phyloP scores from a whole-genome alignment of 1,284 basidiomycete genomes.

The Stereum hirsutum region DNA sequence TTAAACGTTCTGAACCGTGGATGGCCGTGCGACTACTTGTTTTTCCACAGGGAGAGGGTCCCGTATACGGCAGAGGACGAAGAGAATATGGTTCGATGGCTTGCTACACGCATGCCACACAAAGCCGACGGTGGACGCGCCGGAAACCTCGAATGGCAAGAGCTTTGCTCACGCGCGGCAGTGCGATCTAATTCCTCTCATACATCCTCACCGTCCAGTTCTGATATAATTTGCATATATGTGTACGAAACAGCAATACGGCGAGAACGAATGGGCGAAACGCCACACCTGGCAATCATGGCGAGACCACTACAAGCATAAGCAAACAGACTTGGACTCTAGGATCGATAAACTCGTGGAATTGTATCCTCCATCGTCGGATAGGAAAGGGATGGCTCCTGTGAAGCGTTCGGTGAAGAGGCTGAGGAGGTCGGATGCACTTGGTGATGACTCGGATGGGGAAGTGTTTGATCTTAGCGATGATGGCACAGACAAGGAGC shows the following conservation, averaged over 20 bases:
- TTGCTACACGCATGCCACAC: not conserved
- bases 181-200: too few relatives aligned
- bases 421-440: not conserved
- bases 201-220: too few relatives aligned
- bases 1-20: too few relatives aligned
- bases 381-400: not conserved
- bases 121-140: conserved; percentile 1
- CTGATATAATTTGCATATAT: too few relatives aligned
- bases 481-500: not conserved
- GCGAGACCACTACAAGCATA: conserved; percentile 70
- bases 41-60: not conserved
- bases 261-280: conserved; percentile 39
- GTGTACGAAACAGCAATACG: not conserved
- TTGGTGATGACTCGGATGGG: not conserved
- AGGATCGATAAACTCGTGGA: conserved; percentile 48
- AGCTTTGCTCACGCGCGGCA: too few relatives aligned
- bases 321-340: conserved; percentile 43
- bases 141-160: not conserved
- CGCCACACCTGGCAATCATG: conserved; percentile 72
- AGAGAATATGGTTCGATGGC: not conserved
- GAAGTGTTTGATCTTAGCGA: not conserved
- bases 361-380: conserved; percentile 16
- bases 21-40: too few relatives aligned
- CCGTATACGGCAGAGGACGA: not conserved
- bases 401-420: not conserved